A percentile compares a stretch with the other conserved stretches of the same genome.
phyloP scores from a whole-genome alignment of 1,284 basidiomycete genomes.

The Ustilago cynodontis region DNA sequence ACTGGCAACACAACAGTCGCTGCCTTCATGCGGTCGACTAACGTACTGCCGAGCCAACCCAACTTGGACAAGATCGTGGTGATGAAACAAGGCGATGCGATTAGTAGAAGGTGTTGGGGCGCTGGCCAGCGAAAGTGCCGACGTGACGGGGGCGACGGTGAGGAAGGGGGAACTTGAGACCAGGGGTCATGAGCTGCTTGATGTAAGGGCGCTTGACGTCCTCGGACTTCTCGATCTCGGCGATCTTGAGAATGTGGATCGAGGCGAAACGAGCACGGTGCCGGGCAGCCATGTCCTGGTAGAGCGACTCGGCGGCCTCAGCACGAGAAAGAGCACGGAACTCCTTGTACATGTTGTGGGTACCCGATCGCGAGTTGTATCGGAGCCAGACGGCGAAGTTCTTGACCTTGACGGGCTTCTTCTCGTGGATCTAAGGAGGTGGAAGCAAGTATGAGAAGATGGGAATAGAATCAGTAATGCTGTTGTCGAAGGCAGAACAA shows the following conservation, averaged over 20 bases:
- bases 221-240: constrained; percentile 89
- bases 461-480: constrained; percentile 16
- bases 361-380: constrained; percentile 76
- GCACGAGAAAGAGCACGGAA: constrained; percentile 95
- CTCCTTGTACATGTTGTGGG: constrained; percentile 79
- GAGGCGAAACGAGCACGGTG: constrained; percentile 99
- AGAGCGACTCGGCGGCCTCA: constrained; percentile 94
- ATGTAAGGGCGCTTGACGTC: constrained; percentile 90
- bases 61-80: constrained; percentile 9
- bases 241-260: constrained; percentile 94
- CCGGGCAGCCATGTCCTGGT: constrained; percentile 99
- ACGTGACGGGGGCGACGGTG: constrained; percentile 77
- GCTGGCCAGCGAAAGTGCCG: constrained; percentile 71
- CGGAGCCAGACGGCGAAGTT: constrained; percentile 99
- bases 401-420: constrained; percentile 97
- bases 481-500: background rate
- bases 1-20: background rate
- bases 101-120: constrained; percentile 72
- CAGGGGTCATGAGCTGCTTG: constrained; percentile 90
- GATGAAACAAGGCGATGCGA: constrained; percentile 22
- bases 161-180: constrained; percentile 97
- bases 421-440: constrained; percentile 76
- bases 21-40: constrained; percentile 2
- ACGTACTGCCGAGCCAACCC: constrained; percentile 2
- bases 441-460: background rate